Percentiles rank a stretch among this genome's conserved stretches.
These are phyloP conservation scores for Carex arenaria DNA, from an alignment of 202 grass and related monocot genomes.

Conservation along the genomic window DNA sequence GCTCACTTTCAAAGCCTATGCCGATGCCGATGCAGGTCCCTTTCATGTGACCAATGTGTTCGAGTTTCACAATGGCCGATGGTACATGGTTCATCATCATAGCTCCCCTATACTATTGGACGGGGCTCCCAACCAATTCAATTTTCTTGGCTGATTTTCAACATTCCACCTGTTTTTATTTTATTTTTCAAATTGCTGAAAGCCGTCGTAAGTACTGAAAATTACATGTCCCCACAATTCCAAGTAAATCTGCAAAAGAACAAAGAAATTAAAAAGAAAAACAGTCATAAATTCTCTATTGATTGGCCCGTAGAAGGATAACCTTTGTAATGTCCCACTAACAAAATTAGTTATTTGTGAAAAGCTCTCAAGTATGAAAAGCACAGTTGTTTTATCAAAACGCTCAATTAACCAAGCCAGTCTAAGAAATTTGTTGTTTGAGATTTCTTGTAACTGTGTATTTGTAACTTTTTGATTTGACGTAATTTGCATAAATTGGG, in stretches of 20 bases:
- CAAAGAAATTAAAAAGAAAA: background rate
- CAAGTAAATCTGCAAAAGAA: background rate
- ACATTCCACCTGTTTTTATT: background rate
- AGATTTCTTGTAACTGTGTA: background rate
- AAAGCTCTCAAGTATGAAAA: background rate
- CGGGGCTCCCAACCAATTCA: conserved; percentile 45
- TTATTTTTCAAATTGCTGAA: conserved; percentile 5
- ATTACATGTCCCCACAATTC: background rate
- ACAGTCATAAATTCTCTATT: background rate
- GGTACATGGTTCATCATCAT: conserved; percentile 95
- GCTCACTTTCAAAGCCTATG: conserved; percentile 68
- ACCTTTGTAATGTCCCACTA: background rate
- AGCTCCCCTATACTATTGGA: conserved; percentile 43
- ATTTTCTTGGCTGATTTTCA: conserved; percentile 59
- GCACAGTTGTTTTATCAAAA: background rate
- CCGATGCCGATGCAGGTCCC: conserved; percentile 42
- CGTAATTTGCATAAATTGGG: background rate
- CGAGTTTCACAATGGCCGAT: conserved; percentile 56
- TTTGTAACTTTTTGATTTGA: background rate
- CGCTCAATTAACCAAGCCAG: background rate
- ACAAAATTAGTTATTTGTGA: background rate
- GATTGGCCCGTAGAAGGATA: background rate
- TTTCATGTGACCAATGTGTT: conserved; percentile 87
- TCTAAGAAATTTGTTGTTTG: background rate
- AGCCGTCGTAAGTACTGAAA: conserved; percentile 1